Base-by-base conservation (phyloP, 495 filamentous ascomycete genomes). In the Penicillium canariense region DNA sequence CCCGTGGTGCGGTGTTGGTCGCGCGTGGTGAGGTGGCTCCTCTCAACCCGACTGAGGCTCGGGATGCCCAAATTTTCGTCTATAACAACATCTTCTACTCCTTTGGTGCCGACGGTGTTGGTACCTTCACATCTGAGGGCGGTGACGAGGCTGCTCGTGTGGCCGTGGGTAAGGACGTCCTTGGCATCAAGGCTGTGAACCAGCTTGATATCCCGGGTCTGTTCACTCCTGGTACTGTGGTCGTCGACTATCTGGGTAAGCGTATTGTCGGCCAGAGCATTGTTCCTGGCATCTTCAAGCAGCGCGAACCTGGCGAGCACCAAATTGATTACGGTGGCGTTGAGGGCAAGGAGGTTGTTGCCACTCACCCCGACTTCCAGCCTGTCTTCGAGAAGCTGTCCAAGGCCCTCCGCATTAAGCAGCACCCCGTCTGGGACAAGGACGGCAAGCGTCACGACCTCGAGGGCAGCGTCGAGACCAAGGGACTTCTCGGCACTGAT, bases 11-110 rank as follows among this genome's bases (percentile, higher is more conserved):
- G n/a, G 86, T 96, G 28, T 73, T 97, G 38, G 91, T 99, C 52
- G 93, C 91, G 22, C 84, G 88, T 51, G 95, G 93, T 31, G 95
- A 99, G 69, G 85, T 99, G 49, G 87, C 91, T 30, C 91, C 95
- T n/a, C 74, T 99, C 47, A 99, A 99, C 72, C 95, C 95, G 8
- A 97, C 93, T 1, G 95, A 99, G 71, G 84, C 77, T 45, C 82
- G 78, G 42, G 91, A 97, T 69, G 95, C 95, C 3, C 95, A 97
- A 74, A 99, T 99, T 57, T 99, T 96, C 67, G 91, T 99, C 14
- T 97, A 97, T 74, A 97, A 97, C 77, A 97, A 97, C 72, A 88
- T 99, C 53, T 99, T 99, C 77, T 97, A 93, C 77, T 97, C 94
- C 3, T 97, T 96, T 63, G 95, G 95, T 57, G 94, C 93, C 36